Evolutionary conservation across 1,284 basidiomycete genomes (phyloP).

Genomic region (Lignosus rhinocerotis): DNA sequence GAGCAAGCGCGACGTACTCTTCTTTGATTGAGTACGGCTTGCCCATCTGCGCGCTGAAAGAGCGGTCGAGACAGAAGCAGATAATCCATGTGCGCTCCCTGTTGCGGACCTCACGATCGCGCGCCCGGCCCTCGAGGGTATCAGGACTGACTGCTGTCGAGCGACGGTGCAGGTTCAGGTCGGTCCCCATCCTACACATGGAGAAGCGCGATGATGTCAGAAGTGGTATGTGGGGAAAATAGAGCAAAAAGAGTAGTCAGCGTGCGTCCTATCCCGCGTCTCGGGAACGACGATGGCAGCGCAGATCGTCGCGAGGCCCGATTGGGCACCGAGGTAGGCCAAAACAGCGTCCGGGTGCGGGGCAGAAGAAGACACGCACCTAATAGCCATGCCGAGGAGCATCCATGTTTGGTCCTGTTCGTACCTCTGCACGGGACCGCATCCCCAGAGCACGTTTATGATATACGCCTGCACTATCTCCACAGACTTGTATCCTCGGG

Average conservation of each 20-base stretch:
- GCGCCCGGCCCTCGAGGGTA: constrained; percentile 71
- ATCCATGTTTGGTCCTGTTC: constrained; percentile 98
- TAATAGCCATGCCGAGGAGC: constrained; percentile 82
- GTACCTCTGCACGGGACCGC: constrained; percentile 90
- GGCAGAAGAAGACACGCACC: constrained; percentile 41
- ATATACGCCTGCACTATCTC: constrained; percentile 94
- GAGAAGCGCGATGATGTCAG: constrained; percentile 12
- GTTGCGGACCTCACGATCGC: constrained; percentile 86
- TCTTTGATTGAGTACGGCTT: constrained; percentile 85
- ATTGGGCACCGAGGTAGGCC: constrained; percentile 11
- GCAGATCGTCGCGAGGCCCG: constrained; percentile 15
- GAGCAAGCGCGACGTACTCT: constrained; percentile 60
- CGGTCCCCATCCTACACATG: constrained; percentile 84
- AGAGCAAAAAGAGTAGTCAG: constrained; percentile 15
- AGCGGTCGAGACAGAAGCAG: constrained; percentile 89
- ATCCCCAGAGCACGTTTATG: constrained; percentile 81
- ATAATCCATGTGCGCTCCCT: constrained; percentile 93
- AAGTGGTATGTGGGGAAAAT: constrained; percentile 11
- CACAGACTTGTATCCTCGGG: constrained; percentile 89
- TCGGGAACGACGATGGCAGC: constrained; percentile 6
- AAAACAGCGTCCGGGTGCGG: not conserved
- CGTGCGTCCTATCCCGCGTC: constrained; percentile 14
- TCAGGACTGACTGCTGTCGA: constrained; percentile 69
- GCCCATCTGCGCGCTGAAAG: constrained; percentile 91
- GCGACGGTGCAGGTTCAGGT: constrained; percentile 94